Evolutionary conservation across 495 filamentous ascomycete species (phyloP).

Genomic region (Penicillium pulvis): DNA sequence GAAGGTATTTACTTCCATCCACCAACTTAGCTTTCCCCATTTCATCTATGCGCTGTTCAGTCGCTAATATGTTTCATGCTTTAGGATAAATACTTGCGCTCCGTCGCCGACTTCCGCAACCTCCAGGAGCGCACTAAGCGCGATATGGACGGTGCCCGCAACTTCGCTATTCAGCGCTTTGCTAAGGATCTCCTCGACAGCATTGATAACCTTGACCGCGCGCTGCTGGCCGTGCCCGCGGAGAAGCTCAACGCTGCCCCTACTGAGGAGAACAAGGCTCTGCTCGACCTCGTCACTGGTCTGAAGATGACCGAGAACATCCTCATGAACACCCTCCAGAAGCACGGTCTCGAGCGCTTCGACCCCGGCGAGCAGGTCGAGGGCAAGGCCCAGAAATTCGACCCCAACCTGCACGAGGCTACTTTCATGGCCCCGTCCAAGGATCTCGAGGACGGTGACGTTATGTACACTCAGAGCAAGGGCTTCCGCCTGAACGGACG

Average conservation of each 20-base stretch:
- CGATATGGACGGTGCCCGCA: conserved; percentile 80
- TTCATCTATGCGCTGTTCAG: background rate
- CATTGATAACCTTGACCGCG: conserved; percentile 96
- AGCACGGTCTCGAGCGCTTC: conserved; percentile 91
- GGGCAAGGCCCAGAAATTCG: conserved; percentile 66
- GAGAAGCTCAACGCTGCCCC: conserved; percentile 61
- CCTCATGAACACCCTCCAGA: conserved; percentile 83
- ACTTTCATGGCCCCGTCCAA: conserved; percentile 86
- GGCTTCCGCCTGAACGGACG: conserved; percentile 91
- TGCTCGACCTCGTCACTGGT: conserved; percentile 80
- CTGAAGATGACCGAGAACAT: conserved; percentile 93
- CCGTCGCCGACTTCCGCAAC: conserved; percentile 94
- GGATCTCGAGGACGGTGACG: conserved; percentile 83
- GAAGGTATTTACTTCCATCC: conserved; percentile 62
- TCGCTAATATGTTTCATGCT: conserved; percentile 1
- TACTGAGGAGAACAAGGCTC: conserved; percentile 57
- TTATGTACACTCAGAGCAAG: conserved; percentile 93
- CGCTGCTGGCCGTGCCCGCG: conserved; percentile 73
- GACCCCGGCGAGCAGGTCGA: conserved; percentile 66
- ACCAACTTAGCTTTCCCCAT: conserved; percentile 1
- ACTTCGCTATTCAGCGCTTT: conserved; percentile 94
- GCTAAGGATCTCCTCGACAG: conserved; percentile 90
- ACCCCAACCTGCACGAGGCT: conserved; percentile 95
- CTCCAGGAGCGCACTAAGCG: conserved; percentile 92
- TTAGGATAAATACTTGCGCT: conserved; percentile 90